These are phyloP conservation scores for Phialophora chinensis DNA, from an alignment of 2,329 filamentous ascomycete genomes.

Conservation along the genomic window DNA sequence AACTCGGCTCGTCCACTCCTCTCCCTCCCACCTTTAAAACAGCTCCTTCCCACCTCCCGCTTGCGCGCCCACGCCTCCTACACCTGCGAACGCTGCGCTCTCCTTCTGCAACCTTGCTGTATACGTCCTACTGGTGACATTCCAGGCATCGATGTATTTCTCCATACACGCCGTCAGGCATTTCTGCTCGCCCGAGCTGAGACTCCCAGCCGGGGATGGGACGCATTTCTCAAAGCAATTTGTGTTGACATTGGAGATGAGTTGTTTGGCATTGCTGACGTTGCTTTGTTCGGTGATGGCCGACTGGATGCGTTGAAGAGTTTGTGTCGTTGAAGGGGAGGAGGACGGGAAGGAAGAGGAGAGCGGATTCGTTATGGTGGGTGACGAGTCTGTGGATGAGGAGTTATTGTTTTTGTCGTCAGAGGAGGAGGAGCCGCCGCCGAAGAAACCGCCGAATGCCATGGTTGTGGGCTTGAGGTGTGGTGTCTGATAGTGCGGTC, in stretches of 20 bases:
- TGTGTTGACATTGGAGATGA: constrained; percentile 81
- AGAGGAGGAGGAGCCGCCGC: constrained; percentile 40
- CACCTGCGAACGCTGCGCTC: constrained; percentile 38
- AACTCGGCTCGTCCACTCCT: background rate
- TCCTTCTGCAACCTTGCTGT: constrained; percentile 68
- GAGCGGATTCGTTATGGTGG: constrained; percentile 23
- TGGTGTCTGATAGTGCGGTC: background rate
- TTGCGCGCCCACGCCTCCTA: background rate
- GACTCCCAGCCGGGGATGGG: constrained; percentile 68
- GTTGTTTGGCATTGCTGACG: constrained; percentile 69
- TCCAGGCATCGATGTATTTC: constrained; percentile 84
- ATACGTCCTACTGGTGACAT: constrained; percentile 72
- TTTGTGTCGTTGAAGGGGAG: constrained; percentile 28
- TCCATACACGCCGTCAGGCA: constrained; percentile 81
- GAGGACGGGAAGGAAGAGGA: constrained; percentile 33
- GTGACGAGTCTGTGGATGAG: constrained; percentile 25
- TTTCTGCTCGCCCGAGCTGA: constrained; percentile 70
- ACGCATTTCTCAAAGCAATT: constrained; percentile 82
- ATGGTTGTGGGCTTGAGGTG: constrained; percentile 28
- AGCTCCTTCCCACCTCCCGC: constrained; percentile 29
- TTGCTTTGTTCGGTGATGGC: constrained; percentile 68
- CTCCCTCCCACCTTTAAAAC: constrained; percentile 19
- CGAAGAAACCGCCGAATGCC: constrained; percentile 47
- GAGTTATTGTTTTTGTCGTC: constrained; percentile 36
- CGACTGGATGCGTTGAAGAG: constrained; percentile 52